Conservation (phyloP, 139 green algal species). For the Nannochloris sp. region DNA sequence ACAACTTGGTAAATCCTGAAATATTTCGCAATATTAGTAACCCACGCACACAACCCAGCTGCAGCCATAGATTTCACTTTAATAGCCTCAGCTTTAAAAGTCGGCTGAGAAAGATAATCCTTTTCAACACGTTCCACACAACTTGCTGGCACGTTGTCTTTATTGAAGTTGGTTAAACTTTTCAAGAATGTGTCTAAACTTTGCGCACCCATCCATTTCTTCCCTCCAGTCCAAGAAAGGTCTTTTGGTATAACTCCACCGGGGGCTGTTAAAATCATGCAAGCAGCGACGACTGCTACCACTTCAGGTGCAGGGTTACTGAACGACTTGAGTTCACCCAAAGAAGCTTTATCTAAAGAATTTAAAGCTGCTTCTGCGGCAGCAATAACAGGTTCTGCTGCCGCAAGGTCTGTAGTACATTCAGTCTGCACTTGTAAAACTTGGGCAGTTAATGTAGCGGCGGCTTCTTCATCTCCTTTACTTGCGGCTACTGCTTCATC, state of each 20-base stretch:
- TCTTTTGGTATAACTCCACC: conserved; percentile 29
- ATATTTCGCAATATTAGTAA: conserved; percentile 93
- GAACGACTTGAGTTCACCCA: conserved; percentile 90
- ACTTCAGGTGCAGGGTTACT: conserved; percentile 75
- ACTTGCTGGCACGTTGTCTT: conserved; percentile 68
- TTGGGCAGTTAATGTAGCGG: conserved; percentile 41
- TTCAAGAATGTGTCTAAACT: conserved; percentile 88
- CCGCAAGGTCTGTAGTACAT: conserved; percentile 56
- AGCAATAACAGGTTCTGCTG: conserved; percentile 79
- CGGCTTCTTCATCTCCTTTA: conserved; percentile 61
- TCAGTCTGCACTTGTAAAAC: conserved; percentile 81
- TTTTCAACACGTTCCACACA: conserved; percentile 37
- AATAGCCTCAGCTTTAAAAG: conserved; percentile 80
- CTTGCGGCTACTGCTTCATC: conserved; percentile 77
- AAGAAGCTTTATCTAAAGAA: conserved; percentile 76
- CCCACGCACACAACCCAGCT: conserved; percentile 82
- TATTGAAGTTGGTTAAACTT: conserved; percentile 79
- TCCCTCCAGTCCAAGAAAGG: conserved; percentile 70
- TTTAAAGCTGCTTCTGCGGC: conserved; percentile 78
- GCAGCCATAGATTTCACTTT: conserved; percentile 76
- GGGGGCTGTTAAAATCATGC: conserved; percentile 39
- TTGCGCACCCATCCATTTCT: conserved; percentile 76
- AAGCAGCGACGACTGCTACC: conserved; percentile 67
- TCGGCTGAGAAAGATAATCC: conserved; percentile 66
- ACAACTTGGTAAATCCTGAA: conserved; percentile 92